Percentiles rank a stretch among this genome's conserved stretches.
Conservation (phyloP, 768 basidiomycete species). For the Rhizopogon vulgaris region DNA sequence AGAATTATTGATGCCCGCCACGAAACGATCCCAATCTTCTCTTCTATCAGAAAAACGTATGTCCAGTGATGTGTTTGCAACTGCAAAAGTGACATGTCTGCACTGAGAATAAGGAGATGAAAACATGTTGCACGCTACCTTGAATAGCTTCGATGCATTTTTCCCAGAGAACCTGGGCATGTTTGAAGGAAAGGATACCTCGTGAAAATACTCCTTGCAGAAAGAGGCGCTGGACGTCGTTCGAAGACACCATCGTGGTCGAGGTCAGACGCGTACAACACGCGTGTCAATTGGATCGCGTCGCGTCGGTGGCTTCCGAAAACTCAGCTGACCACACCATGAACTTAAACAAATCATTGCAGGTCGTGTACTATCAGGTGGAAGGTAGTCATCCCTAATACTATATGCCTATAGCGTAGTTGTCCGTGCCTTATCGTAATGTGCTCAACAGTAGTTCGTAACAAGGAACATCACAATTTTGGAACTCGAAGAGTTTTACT, state of each 20-base stretch:
- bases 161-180: slow-evolving; percentile 61
- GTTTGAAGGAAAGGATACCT: slow-evolving; percentile 54
- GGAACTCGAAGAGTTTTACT: slow-evolving; percentile 92
- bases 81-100: slow-evolving; percentile 28
- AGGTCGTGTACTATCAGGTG: not conserved
- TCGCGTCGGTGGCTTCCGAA: slow-evolving; percentile 5
- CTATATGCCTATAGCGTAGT: not conserved
- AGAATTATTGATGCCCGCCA: slow-evolving; percentile 51
- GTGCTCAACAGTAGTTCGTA: not conserved
- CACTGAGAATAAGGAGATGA: not conserved
- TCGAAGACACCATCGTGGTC: slow-evolving; percentile 37
- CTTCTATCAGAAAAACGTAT: slow-evolving; percentile 35
- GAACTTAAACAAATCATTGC: not conserved
- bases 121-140: slow-evolving; percentile 33
- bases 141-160: slow-evolving; percentile 64
- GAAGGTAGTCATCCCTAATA: not conserved
- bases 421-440: not conserved
- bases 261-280: slow-evolving; percentile 2
- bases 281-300: slow-evolving; percentile 19
- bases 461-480: slow-evolving; percentile 43
- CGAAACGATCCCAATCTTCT: slow-evolving; percentile 54
- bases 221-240: slow-evolving; percentile 71
- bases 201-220: slow-evolving; percentile 75
- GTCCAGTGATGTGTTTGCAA: slow-evolving; percentile 44
- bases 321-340: not conserved